These are phyloP conservation scores for Lepiota venenata DNA, from an alignment of 768 basidiomycete species.

Conservation along the genomic window DNA sequence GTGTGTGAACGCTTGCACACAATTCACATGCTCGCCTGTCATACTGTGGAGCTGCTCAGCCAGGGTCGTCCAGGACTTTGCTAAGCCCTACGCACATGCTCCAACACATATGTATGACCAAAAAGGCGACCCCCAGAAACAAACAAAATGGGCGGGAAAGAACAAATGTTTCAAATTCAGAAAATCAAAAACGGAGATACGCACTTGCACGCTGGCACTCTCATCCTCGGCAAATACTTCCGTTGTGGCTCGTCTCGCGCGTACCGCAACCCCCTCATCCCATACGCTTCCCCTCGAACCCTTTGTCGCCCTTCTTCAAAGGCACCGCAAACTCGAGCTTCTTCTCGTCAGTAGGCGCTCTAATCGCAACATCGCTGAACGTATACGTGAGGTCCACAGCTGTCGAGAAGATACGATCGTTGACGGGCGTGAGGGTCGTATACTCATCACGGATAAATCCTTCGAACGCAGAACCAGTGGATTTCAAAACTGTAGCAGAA, in stretches of 20 bases:
- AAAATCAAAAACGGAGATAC: slow-evolving; percentile 15
- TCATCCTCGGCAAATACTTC: slow-evolving; percentile 84
- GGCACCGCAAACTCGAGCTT: slow-evolving; percentile 48
- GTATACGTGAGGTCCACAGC: slow-evolving; percentile 75
- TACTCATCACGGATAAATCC: slow-evolving; percentile 82
- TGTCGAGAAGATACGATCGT: slow-evolving; percentile 90
- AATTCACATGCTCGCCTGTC: too few relatives aligned
- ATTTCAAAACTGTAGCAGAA: slow-evolving; percentile 69
- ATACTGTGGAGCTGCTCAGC: too few relatives aligned
- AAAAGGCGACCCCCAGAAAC: too few relatives aligned
- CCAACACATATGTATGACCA: too few relatives aligned
- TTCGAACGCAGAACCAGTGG: slow-evolving; percentile 82
- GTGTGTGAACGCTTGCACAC: too few relatives aligned
- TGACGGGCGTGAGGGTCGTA: slow-evolving; percentile 81
- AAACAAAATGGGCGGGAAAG: too few relatives aligned
- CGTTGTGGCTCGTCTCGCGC: slow-evolving; percentile 64
- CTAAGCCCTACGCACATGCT: too few relatives aligned
- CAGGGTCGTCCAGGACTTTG: too few relatives aligned
- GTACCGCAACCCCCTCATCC: slow-evolving; percentile 50
- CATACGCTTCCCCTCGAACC: slow-evolving; percentile 48
- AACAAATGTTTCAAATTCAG: not conserved
- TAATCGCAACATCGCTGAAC: slow-evolving; percentile 48
- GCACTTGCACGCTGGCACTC: slow-evolving; percentile 88
- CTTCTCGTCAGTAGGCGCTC: slow-evolving; percentile 46
- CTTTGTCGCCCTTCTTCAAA: slow-evolving; percentile 27